Evolutionary conservation across 495 filamentous ascomycete species (phyloP), one percentile per base, ranked within the genome.

Genomic region (Ramalina intermedia): DNA sequence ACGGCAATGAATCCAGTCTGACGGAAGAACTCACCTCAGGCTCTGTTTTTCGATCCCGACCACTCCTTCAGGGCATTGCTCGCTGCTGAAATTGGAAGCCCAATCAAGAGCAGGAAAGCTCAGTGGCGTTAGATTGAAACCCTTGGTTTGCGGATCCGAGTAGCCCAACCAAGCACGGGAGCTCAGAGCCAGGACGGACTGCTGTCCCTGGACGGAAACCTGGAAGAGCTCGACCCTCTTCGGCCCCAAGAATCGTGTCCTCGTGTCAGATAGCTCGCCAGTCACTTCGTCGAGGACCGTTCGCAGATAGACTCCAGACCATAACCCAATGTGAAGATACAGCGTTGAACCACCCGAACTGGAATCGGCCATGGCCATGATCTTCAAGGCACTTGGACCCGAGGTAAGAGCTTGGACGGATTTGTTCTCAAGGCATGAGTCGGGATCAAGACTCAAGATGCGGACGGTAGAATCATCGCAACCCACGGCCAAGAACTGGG

Each of bases 391-490:
- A 14, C 86, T 93, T 1, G 93, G 91, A 2, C 85, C 82, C 14
- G 91, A 88, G 2, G 88, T 91, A 46, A 96, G 65, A 6, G 87
- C 88, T 62, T 96, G 91, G 23, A 99, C 84, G 6, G 87, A 94
- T 56, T 91, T 91, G 61, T 82, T 87, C 56, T 94, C 86, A 12
- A 99, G 65, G 0, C 85, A 93, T 0, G 83, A 82, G 53, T 95
- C 89, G 1, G 88, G 87, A 58, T 93, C 88, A 45, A 96, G 69
- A 56, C 82, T 90, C 41, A 94, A 72, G 41, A 99, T 87, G 38
- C 93, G 81, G 37, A 99, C 87, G 2, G 93, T 94, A 29, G 85
- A 87, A 61, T 99, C 93, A 59, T 95, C 89, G 61, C 89, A 96
- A 11, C 93, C 93, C 46, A 99, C 93, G 48, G 93, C 93, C 37